These are phyloP conservation scores for Candida chilensis DNA, from an alignment of 805 yeast species.

Conservation along the genomic window DNA sequence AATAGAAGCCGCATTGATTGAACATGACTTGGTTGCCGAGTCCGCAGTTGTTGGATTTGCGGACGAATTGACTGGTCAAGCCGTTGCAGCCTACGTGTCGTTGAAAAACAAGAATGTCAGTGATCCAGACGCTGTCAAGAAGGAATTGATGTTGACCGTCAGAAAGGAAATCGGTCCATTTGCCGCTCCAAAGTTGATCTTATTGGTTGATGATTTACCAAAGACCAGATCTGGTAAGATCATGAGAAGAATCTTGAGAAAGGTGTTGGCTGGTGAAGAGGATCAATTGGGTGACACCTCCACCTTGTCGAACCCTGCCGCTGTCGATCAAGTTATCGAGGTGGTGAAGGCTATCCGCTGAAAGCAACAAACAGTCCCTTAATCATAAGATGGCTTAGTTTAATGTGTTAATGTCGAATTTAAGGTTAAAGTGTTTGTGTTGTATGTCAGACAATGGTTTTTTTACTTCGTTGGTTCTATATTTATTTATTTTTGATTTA, in stretches of 20 bases:
- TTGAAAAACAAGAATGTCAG: constrained; percentile 53
- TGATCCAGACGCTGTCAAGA: constrained; percentile 46
- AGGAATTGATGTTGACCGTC: constrained; percentile 58
- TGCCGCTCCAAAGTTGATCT: constrained; percentile 74
- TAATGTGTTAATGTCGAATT: too few species aligned
- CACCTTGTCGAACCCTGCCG: constrained; percentile 68
- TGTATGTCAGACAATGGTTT: too few species aligned
- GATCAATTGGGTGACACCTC: constrained; percentile 77
- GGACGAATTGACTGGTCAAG: constrained; percentile 96
- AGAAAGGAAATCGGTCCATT: constrained; percentile 79
- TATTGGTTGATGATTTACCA: constrained; percentile 70
- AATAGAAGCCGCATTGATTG: constrained; percentile 85
- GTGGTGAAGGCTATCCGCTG: constrained; percentile 28
- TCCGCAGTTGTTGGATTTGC: constrained; percentile 94
- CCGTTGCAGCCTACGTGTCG: constrained; percentile 90
- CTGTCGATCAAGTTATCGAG: constrained; percentile 58
- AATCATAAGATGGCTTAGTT: too few species aligned
- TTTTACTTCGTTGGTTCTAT: too few species aligned
- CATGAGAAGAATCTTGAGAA: constrained; percentile 80
- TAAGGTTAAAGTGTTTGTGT: too few species aligned
- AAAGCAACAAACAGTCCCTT: too few species aligned
- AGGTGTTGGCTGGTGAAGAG: constrained; percentile 65
- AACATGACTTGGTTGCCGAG: constrained; percentile 77
- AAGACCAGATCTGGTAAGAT: constrained; percentile 84
- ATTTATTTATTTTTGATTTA: too few species aligned